Evolutionary conservation across 345 rosid genomes (phyloP), one percentile per base, ranked within the genome.

Genomic region (Passiflora organensis): DNA sequence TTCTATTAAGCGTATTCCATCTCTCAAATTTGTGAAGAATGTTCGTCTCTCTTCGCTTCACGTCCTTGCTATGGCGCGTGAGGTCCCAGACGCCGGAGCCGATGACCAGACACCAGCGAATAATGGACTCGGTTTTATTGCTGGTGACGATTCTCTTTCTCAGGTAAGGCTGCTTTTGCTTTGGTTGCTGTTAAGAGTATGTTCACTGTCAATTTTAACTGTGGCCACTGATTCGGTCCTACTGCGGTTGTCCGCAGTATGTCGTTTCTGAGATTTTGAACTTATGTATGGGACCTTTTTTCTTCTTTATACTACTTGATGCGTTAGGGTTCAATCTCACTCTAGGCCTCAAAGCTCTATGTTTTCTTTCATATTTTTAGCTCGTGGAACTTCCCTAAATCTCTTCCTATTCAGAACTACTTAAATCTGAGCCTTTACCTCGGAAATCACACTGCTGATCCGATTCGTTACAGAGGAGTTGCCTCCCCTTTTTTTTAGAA

Each of bases 131-230:
- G 69, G 65, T 59, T 61, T 71, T 15, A 60, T 69, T n/a, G 72
- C 81, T 59, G 78, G 65, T 15, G 85, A 76, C 15, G 43, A 74
- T 54, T 80, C 87, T 47, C 42, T 69, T 23, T 65, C 83, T 62
- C 71, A 85, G 85, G 97, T 91, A 51, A 38, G 32, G 18, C 2
- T 55, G 8, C 48, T 42, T 54, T 15, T 10, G 6, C 2, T n/a
- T 10, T 5, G 14, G 13, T 55, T 23, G n/a, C n/a, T n/a, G n/a
- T n/a, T n/a, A n/a, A n/a, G n/a, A n/a, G n/a, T n/a, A n/a, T n/a
- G n/a, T n/a, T n/a, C n/a, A n/a, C n/a, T n/a, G n/a, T n/a, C n/a
- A n/a, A n/a, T n/a, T n/a, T n/a, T n/a, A n/a, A n/a, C n/a, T n/a
- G n/a, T n/a, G n/a, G n/a, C n/a, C n/a, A n/a, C n/a, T n/a, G n/a